Percentiles rank a stretch among this genome's conserved stretches.
These are phyloP conservation scores for Ramaria sp. DNA, from an alignment of 768 basidiomycete genomes.

Conservation along the genomic window DNA sequence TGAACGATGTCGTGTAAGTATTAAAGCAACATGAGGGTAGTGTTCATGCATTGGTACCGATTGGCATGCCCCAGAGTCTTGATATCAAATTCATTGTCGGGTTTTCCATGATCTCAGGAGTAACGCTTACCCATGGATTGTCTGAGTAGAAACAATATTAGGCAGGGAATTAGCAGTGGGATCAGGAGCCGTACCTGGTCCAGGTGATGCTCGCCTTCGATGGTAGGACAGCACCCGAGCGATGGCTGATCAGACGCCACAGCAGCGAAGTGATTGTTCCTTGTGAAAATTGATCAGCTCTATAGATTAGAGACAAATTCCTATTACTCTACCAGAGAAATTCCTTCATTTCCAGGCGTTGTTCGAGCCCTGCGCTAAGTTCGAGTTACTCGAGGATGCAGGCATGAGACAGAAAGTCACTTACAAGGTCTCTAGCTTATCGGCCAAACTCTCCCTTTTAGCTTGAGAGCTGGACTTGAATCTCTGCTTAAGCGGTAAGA, in stretches of 20 bases:
- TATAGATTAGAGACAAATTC: background rate
- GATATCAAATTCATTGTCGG: background rate
- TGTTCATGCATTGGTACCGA: constrained; percentile 30
- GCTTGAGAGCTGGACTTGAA: background rate
- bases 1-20: constrained; percentile 11
- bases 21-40: background rate
- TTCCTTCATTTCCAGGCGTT: constrained; percentile 58
- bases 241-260: constrained; percentile 59
- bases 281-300: constrained; percentile 14
- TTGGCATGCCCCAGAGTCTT: constrained; percentile 66
- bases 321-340: constrained; percentile 47
- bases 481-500: background rate
- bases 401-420: background rate
- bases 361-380: constrained; percentile 53
- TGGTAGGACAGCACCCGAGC: constrained; percentile 37
- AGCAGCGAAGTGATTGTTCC: constrained; percentile 68
- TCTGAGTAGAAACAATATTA: constrained; percentile 23
- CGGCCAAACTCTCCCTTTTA: background rate
- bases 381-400: background rate
- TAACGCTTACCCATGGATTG: constrained; percentile 43
- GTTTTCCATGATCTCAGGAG: too few relatives aligned
- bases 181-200: background rate
- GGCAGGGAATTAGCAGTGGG: background rate
- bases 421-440: constrained; percentile 1
- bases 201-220: background rate